A percentile compares a stretch with the other conserved stretches of the same genome.
phyloP scores from a whole-genome alignment of 2,329 filamentous ascomycete species.

The Aspergillaceae sp. region DNA sequence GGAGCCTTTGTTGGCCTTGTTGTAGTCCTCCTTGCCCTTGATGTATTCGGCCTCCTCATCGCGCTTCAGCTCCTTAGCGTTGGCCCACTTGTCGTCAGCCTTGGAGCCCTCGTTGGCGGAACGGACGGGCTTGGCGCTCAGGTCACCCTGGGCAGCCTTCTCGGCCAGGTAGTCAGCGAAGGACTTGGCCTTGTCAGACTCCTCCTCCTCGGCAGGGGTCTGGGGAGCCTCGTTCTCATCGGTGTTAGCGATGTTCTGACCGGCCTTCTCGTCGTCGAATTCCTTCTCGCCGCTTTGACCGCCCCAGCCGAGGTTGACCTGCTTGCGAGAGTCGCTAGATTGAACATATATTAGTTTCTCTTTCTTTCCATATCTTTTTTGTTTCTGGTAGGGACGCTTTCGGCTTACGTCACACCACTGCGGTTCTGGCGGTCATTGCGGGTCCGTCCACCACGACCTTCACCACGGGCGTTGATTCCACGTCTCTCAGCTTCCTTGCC shows the following conservation, averaged over 20 bases:
- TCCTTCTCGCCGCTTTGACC: constrained; percentile 71
- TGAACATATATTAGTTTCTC: constrained; percentile 12
- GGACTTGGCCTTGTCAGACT: constrained; percentile 80
- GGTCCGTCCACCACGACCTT: constrained; percentile 45
- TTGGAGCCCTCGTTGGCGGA: constrained; percentile 88
- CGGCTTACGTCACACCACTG: constrained; percentile 50
- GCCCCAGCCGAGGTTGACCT: constrained; percentile 77
- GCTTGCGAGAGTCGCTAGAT: constrained; percentile 37
- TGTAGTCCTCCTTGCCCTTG: constrained; percentile 48
- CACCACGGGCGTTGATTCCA: constrained; percentile 49
- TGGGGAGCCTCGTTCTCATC: constrained; percentile 64
- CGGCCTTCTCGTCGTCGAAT: constrained; percentile 84
- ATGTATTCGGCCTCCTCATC: constrained; percentile 63
- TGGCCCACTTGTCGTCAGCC: constrained; percentile 84
- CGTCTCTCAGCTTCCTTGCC: constrained; percentile 39
- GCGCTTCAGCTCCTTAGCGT: constrained; percentile 59
- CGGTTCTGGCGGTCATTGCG: constrained; percentile 57
- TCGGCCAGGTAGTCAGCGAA: constrained; percentile 81
- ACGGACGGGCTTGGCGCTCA: constrained; percentile 62
- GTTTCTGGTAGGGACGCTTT: not conserved
- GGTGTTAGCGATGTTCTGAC: constrained; percentile 75
- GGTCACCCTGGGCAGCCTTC: constrained; percentile 59
- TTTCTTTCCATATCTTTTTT: constrained; percentile 1
- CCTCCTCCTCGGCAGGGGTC: constrained; percentile 43
- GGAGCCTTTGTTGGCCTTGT: constrained; percentile 67